These are phyloP conservation scores for Coleophoma eucalyptorum DNA, from an alignment of 2,329 filamentous ascomycete genomes.

Conservation along the genomic window DNA sequence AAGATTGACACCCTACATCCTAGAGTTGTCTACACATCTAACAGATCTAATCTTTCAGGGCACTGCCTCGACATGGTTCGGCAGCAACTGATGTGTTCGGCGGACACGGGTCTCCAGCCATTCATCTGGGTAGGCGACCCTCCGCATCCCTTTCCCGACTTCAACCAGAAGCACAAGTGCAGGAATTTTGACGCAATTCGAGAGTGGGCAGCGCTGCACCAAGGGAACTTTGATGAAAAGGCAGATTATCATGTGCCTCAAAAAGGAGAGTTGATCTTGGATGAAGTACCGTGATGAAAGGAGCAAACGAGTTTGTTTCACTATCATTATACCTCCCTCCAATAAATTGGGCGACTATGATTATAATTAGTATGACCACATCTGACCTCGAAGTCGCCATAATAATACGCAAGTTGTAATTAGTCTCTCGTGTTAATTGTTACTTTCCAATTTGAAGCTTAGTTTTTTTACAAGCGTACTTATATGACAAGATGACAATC, in stretches of 20 bases:
- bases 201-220: background rate
- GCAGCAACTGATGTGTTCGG: conserved; percentile 1
- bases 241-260: background rate
- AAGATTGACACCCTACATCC: background rate
- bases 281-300: background rate
- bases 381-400: no score
- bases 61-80: background rate
- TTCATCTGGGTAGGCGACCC: background rate
- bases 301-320: no score
- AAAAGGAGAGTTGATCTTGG: background rate
- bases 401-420: no score
- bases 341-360: no score
- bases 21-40: background rate
- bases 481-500: no score
- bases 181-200: background rate
- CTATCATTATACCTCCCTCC: no score
- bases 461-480: no score
- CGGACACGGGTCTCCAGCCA: background rate
- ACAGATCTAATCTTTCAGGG: background rate
- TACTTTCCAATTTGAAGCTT: no score
- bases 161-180: background rate
- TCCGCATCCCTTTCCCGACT: background rate
- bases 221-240: background rate
- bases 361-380: no score
- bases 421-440: no score